phyloP scores from a whole-genome alignment of 805 yeast species.

The Saccharomycopsis fibuligera region DNA sequence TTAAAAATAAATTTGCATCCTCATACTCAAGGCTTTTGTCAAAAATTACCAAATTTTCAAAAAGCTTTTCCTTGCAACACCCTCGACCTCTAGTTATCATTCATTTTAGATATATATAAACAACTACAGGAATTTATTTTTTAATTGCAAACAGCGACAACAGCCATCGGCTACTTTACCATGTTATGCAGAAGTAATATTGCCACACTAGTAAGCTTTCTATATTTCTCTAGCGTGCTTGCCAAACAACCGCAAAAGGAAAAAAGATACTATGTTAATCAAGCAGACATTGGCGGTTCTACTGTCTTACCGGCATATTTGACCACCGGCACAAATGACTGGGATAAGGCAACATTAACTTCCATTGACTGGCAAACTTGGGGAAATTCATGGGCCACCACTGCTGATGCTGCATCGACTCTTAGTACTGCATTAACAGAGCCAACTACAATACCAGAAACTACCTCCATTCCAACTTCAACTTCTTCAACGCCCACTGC shows the following conservation, averaged over 20 bases:
- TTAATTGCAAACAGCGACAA: not conserved
- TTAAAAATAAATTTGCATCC: too few species aligned
- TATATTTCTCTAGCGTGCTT: not conserved
- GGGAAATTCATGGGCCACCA: slow-evolving; percentile 13
- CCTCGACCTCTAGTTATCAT: too few species aligned
- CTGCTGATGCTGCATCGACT: slow-evolving; percentile 2
- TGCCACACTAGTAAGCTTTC: not conserved
- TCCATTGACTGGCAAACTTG: slow-evolving; percentile 20
- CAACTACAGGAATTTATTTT: not conserved
- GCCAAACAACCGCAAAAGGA: slow-evolving; percentile 4
- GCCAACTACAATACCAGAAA: not conserved
- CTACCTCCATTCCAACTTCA: slow-evolving; percentile 2
- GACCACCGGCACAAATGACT: slow-evolving; percentile 20
- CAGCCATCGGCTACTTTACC: not conserved
- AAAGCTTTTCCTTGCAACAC: too few species aligned
- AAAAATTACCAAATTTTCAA: too few species aligned
- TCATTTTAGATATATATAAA: too few species aligned
- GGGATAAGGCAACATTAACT: slow-evolving; percentile 21
- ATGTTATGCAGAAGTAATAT: too few species aligned
- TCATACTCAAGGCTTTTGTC: too few species aligned
- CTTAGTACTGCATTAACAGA: slow-evolving; percentile 1
- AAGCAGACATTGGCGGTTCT: slow-evolving; percentile 17
- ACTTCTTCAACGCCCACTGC: slow-evolving; percentile 2
- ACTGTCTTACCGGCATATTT: slow-evolving; percentile 19
- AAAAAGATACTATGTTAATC: slow-evolving; percentile 19